Conservation (phyloP, 2,329 filamentous ascomycete genomes). For the Pseudogymnoascus sp. region DNA sequence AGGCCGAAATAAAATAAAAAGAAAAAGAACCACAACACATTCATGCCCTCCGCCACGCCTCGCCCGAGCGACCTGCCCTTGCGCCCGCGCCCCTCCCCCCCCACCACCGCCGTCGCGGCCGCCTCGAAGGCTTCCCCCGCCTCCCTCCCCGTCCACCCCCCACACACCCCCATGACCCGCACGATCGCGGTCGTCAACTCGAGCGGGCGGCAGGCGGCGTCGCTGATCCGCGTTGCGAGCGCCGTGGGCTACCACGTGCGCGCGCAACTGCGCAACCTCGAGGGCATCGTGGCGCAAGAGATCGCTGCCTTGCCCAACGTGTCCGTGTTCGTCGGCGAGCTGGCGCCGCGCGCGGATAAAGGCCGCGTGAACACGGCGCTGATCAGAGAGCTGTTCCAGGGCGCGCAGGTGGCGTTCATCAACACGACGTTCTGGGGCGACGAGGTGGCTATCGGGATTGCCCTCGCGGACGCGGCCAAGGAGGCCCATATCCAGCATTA, state of each 20-base stretch:
- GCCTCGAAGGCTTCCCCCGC: too few relatives aligned
- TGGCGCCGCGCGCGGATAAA: slow-evolving; percentile 43
- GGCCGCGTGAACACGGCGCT: slow-evolving; percentile 63
- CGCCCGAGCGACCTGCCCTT: too few relatives aligned
- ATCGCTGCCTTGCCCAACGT: slow-evolving; percentile 73
- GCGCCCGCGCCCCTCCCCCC: too few relatives aligned
- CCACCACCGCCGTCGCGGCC: too few relatives aligned
- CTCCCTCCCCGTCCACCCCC: neutral
- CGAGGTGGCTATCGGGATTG: slow-evolving; percentile 81
- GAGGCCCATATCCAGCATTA: slow-evolving; percentile 79
- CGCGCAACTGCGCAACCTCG: slow-evolving; percentile 79
- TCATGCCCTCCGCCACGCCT: too few relatives aligned
- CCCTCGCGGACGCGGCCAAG: slow-evolving; percentile 82
- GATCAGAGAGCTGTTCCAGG: slow-evolving; percentile 70
- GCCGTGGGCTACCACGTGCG: slow-evolving; percentile 90
- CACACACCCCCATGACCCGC: neutral
- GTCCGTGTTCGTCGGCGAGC: slow-evolving; percentile 53
- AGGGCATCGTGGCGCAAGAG: slow-evolving; percentile 82
- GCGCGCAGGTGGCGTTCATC: slow-evolving; percentile 85
- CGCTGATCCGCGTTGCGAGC: slow-evolving; percentile 85
- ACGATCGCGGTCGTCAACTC: slow-evolving; percentile 93
- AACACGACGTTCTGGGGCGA: slow-evolving; percentile 98
- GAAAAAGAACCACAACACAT: too few relatives aligned
- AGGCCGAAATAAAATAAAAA: too few relatives aligned
- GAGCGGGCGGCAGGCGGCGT: slow-evolving; percentile 90